Conservation (phyloP, 352 stramenopile genomes). For the Globisporangium okanoganense region DNA sequence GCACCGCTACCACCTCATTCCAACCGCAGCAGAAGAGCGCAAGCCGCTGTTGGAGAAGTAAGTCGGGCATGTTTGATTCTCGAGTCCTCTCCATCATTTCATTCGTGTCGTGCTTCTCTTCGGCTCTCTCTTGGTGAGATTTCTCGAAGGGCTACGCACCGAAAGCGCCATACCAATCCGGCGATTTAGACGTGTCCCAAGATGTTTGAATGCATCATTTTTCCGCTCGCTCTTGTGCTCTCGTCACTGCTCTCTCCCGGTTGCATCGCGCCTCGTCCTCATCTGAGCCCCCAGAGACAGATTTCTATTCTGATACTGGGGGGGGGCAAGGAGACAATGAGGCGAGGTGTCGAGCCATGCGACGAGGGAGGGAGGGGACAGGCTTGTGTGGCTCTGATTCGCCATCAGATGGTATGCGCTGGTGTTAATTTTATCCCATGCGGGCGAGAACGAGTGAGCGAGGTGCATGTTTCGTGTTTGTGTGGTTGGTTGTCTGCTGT, state of each 20-base stretch:
- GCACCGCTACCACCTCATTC: conserved; percentile 39
- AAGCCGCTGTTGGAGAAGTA: conserved; percentile 60
- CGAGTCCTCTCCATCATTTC: too few relatives aligned
- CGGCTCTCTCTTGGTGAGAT: background rate
- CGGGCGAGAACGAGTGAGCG: too few relatives aligned
- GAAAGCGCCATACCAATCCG: background rate
- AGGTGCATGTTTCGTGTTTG: background rate
- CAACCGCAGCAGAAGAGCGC: conserved; percentile 48
- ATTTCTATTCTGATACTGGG: background rate
- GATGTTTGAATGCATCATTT: conserved; percentile 9
- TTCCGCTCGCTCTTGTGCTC: background rate
- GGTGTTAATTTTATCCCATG: background rate
- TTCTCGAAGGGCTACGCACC: background rate
- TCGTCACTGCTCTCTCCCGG: background rate
- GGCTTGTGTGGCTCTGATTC: background rate
- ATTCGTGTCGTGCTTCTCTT: background rate
- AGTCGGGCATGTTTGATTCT: too few relatives aligned
- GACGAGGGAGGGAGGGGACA: background rate
- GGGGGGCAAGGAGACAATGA: background rate
- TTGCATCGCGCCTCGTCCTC: background rate
- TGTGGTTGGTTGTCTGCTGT: background rate
- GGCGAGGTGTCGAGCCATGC: background rate
- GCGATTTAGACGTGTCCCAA: background rate
- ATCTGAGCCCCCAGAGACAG: background rate
- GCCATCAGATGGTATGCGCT: conserved; percentile 3